These are phyloP conservation scores for Cryptosporidium tyzzeri DNA, from an alignment of 169 alveolate species.

Conservation along the genomic window DNA sequence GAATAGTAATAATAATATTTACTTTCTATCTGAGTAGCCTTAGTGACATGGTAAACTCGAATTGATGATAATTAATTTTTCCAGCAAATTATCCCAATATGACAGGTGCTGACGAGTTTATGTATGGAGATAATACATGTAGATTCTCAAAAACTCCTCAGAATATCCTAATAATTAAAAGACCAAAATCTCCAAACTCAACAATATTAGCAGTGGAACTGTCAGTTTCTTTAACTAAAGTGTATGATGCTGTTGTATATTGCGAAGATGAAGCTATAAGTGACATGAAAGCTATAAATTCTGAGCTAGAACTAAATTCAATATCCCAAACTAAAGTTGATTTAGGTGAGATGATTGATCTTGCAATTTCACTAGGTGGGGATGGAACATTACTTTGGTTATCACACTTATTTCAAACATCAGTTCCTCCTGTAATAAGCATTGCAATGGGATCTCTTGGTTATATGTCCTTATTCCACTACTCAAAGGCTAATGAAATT, in stretches of 20 bases:
- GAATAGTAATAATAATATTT: neutral
- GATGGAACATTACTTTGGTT: slow-evolving; percentile 95
- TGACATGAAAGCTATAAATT: slow-evolving; percentile 28
- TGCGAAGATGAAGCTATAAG: slow-evolving; percentile 65
- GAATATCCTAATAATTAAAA: slow-evolving; percentile 63
- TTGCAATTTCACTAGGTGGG: slow-evolving; percentile 93
- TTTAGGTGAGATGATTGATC: slow-evolving; percentile 81
- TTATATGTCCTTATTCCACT: slow-evolving; percentile 84
- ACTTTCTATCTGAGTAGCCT: neutral
- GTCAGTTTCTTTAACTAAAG: slow-evolving; percentile 1
- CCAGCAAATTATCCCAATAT: neutral
- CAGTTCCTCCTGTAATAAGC: slow-evolving; percentile 87
- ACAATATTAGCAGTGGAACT: slow-evolving; percentile 39
- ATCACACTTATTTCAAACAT: slow-evolving; percentile 84
- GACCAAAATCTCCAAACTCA: slow-evolving; percentile 56
- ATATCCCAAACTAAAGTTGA: neutral
- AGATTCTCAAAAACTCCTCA: slow-evolving; percentile 69
- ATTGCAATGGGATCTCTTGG: slow-evolving; percentile 88
- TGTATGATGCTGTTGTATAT: slow-evolving; percentile 42
- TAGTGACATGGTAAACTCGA: neutral
- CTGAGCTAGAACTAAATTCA: slow-evolving; percentile 2
- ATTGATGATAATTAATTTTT: neutral
- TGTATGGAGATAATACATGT: slow-evolving; percentile 62
- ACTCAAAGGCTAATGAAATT: slow-evolving; percentile 46
- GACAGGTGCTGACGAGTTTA: slow-evolving; percentile 49